These are phyloP conservation scores for Pouteria glomerata DNA, from an alignment of 148 eudicot species.

Conservation along the genomic window DNA sequence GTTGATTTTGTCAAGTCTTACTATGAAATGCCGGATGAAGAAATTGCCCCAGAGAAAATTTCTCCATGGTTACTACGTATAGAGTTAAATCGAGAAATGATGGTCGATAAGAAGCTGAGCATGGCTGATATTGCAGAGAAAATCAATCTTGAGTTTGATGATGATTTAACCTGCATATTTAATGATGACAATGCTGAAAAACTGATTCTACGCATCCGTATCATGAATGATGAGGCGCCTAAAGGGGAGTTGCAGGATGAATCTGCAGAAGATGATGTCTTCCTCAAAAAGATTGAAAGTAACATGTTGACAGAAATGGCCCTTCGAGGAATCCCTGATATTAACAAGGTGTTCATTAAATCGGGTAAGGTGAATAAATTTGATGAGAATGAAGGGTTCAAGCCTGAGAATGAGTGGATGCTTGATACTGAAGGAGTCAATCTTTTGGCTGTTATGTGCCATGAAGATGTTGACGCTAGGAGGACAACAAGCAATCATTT, in stretches of 20 bases:
- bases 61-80: constrained; percentile 99
- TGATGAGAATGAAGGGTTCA: constrained; percentile 76
- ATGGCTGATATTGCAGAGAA: constrained; percentile 98
- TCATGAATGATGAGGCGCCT: constrained; percentile 93
- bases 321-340: constrained; percentile 88
- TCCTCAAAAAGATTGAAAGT: constrained; percentile 87
- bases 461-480: constrained; percentile 86
- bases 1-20: constrained; percentile 91
- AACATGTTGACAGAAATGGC: constrained; percentile 99
- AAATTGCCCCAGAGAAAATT: constrained; percentile 82
- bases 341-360: constrained; percentile 94
- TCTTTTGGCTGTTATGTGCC: constrained; percentile 91
- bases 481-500: constrained; percentile 94
- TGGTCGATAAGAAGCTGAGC: constrained; percentile 95
- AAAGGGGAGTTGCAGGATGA: constrained; percentile 85
- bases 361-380: constrained; percentile 69
- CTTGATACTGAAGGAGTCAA: constrained; percentile 98
- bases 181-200: constrained; percentile 97
- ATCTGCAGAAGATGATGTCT: constrained; percentile 97
- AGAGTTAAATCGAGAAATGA: constrained; percentile 94
- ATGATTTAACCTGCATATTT: constrained; percentile 86
- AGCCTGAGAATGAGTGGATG: constrained; percentile 93
- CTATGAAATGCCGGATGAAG: constrained; percentile 99
- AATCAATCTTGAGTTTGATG: constrained; percentile 87
- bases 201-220: constrained; percentile 89